Percentiles rank a stretch among this genome's conserved stretches.
Conservation (phyloP, 2,329 filamentous ascomycete species). For the Monosporascus sp. region DNA sequence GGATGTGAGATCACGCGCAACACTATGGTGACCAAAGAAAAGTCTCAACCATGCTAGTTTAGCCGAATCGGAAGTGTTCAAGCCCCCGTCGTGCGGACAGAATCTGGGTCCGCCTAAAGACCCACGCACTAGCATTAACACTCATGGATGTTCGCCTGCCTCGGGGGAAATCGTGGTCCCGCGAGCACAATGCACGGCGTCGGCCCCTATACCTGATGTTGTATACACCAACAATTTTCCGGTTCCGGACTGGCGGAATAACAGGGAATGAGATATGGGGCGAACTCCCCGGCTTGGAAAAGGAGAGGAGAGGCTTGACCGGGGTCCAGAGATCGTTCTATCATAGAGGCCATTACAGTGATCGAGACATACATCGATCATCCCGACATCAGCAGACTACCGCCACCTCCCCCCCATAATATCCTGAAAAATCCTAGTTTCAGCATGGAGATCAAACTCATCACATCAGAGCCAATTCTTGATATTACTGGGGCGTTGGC, state of each 20-base stretch:
- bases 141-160: too few relatives aligned
- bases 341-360: not conserved
- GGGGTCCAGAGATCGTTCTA: not conserved
- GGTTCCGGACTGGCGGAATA: not conserved
- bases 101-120: too few relatives aligned
- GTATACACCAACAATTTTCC: not conserved
- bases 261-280: not conserved
- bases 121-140: too few relatives aligned
- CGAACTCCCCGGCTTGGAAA: not conserved
- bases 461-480: not conserved
- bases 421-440: not conserved
- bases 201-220: not conserved
- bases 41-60: too few relatives aligned
- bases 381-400: not conserved
- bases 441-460: not conserved
- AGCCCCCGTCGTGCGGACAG: too few relatives aligned
- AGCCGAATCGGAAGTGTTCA: too few relatives aligned
- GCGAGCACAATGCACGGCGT: too few relatives aligned
- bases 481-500: not conserved
- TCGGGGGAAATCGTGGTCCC: too few relatives aligned
- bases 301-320: not conserved
- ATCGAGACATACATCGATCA: not conserved
- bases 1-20: too few relatives aligned
- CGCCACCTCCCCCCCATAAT: not conserved
- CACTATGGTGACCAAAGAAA: too few relatives aligned